Evolutionary conservation across 1,284 basidiomycete species (phyloP).

Genomic region (Pseudozyma pruni): DNA sequence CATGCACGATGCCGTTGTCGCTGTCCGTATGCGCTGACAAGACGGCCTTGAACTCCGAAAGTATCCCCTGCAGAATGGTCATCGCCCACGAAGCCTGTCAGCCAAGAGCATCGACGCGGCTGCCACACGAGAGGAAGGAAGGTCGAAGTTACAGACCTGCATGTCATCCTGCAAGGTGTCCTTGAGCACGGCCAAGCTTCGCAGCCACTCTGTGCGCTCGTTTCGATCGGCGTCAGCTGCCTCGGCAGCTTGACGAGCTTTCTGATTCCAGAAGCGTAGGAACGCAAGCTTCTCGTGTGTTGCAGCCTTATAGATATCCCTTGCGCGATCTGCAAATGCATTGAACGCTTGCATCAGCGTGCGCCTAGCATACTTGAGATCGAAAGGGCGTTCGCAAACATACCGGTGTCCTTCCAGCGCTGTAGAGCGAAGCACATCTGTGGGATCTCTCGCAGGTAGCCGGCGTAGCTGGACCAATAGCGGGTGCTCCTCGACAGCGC

Average conservation of each 20-base stretch:
- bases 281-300: conserved; percentile 17
- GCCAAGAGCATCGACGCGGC: not conserved
- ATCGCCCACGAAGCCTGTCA: not conserved
- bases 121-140: no score
- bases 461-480: conserved; percentile 48
- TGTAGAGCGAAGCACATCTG: conserved; percentile 41
- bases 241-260: not conserved
- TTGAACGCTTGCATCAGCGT: not conserved
- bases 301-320: conserved; percentile 23
- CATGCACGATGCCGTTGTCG: conserved; percentile 1
- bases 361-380: no score
- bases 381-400: no score
- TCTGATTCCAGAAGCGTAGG: conserved; percentile 10
- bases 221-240: conserved; percentile 4
- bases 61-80: not conserved
- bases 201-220: conserved; percentile 15
- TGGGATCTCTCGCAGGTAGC: conserved; percentile 44
- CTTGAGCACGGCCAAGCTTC: not conserved
- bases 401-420: conserved; percentile 37
- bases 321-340: conserved; percentile 16
- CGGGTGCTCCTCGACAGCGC: conserved; percentile 36
- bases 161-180: conserved; percentile 4
- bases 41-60: not conserved
- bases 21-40: not conserved
- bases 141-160: no score